Evolutionary conservation across 23 red algal genomes (phyloP).

Genomic region (Gracilaria vermiculophylla): DNA sequence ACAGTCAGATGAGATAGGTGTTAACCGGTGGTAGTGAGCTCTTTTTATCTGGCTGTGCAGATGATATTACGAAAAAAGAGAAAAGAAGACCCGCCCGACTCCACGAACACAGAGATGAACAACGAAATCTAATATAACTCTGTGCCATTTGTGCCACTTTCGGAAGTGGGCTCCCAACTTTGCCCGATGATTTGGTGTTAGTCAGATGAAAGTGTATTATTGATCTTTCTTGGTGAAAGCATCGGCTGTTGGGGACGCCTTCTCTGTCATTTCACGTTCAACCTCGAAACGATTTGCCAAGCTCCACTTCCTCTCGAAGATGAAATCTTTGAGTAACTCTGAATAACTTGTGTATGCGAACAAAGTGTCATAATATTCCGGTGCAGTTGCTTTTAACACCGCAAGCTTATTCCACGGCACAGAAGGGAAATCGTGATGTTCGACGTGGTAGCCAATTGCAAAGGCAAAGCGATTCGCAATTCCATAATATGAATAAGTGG

Average conservation of each 20-base stretch:
- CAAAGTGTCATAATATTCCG: slow-evolving; percentile 95
- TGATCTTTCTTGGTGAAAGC: slow-evolving; percentile 64
- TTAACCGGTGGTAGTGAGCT: not conserved
- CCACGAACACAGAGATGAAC: no score
- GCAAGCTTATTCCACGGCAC: slow-evolving; percentile 87
- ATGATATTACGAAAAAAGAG: not conserved
- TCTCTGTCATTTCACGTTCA: slow-evolving; percentile 46
- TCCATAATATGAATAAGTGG: slow-evolving; percentile 98
- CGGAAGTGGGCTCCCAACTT: not conserved
- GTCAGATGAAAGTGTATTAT: not conserved
- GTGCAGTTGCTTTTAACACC: slow-evolving; percentile 66
- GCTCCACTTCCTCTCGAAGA: slow-evolving; percentile 91
- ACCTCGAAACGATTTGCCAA: slow-evolving; percentile 78
- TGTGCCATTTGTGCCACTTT: not conserved
- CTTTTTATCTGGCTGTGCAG: not conserved
- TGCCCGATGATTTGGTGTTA: not conserved
- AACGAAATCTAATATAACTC: not conserved
- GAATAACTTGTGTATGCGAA: slow-evolving; percentile 89
- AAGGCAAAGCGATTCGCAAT: slow-evolving; percentile 97
- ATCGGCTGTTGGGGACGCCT: slow-evolving; percentile 46
- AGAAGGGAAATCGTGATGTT: slow-evolving; percentile 98
- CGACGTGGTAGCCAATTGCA: slow-evolving; percentile 98
- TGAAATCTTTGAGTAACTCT: slow-evolving; percentile 91
- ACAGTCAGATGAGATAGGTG: not conserved
- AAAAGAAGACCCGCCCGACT: not conserved